phyloP scores from a whole-genome alignment of 345 rosid species.

The Acer negundo region DNA sequence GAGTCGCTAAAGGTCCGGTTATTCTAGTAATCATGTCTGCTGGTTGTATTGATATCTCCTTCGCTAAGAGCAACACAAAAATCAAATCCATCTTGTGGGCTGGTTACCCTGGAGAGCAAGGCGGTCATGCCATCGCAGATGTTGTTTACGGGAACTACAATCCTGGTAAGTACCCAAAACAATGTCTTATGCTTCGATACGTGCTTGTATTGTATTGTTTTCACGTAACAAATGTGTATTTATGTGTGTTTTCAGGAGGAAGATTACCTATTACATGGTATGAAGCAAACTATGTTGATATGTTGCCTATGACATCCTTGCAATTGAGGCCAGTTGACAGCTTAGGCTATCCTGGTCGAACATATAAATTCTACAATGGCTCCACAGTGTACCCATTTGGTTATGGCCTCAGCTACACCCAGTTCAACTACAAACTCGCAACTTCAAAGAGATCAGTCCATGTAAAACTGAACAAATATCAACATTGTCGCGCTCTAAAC shows the following conservation, averaged over 20 bases:
- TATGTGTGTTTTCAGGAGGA: conserved; percentile 38
- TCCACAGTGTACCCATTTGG: conserved; percentile 55
- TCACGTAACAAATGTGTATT: not conserved
- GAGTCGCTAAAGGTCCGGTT: conserved; percentile 50
- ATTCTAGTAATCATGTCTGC: conserved; percentile 66
- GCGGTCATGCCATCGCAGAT: conserved; percentile 70
- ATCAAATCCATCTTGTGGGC: conserved; percentile 58
- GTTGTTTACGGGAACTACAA: conserved; percentile 59
- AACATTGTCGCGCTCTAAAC: conserved; percentile 29
- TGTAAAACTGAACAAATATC: conserved; percentile 17
- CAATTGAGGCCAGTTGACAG: conserved; percentile 42
- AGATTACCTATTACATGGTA: conserved; percentile 63
- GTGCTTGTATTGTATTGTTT: too few relatives aligned
- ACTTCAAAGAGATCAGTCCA: not conserved
- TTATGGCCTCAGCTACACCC: conserved; percentile 55
- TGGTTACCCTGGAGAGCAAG: conserved; percentile 75
- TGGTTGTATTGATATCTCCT: conserved; percentile 55
- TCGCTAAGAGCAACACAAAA: conserved; percentile 36
- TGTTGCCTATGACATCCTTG: conserved; percentile 60
- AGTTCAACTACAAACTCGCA: conserved; percentile 17
- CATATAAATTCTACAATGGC: conserved; percentile 62
- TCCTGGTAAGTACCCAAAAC: conserved; percentile 40
- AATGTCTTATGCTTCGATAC: not conserved
- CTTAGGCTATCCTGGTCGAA: conserved; percentile 52
- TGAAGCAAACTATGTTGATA: conserved; percentile 31